Percentiles rank a stretch among this genome's conserved stretches.
phyloP scores from a whole-genome alignment of 2,329 filamentous ascomycete genomes.

The Aspergillus costaricaensis region DNA sequence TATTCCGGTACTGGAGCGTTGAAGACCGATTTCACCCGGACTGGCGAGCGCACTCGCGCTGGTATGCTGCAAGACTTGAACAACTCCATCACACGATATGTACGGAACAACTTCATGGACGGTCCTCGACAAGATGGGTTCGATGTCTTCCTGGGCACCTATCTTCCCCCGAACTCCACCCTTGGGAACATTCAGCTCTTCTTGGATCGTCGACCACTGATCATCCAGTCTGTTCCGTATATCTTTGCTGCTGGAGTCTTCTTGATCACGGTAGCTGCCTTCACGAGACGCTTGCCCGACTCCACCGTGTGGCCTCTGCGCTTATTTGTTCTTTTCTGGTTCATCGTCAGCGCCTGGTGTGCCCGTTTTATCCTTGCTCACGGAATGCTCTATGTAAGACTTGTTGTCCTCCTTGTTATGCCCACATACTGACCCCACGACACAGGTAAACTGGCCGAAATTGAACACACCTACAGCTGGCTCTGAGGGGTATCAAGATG shows the following conservation, averaged over 20 bases:
- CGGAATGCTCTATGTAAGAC: slow-evolving; percentile 90
- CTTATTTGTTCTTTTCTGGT: slow-evolving; percentile 78
- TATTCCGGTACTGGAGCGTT: slow-evolving; percentile 96
- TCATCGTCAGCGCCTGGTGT: slow-evolving; percentile 69
- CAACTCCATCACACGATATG: slow-evolving; percentile 86
- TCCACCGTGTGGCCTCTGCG: slow-evolving; percentile 78
- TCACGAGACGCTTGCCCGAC: slow-evolving; percentile 71
- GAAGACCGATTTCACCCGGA: slow-evolving; percentile 98
- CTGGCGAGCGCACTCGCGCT: slow-evolving; percentile 80
- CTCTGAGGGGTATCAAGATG: slow-evolving; percentile 84
- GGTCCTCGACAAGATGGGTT: slow-evolving; percentile 94
- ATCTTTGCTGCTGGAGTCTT: slow-evolving; percentile 83
- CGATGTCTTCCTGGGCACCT: slow-evolving; percentile 87
- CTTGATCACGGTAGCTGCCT: slow-evolving; percentile 72
- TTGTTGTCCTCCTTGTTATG: not conserved
- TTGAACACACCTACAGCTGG: slow-evolving; percentile 86
- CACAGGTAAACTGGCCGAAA: slow-evolving; percentile 95
- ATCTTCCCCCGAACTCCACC: slow-evolving; percentile 71
- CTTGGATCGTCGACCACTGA: slow-evolving; percentile 77
- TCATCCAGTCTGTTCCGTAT: slow-evolving; percentile 94
- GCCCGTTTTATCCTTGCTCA: slow-evolving; percentile 77
- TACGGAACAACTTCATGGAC: slow-evolving; percentile 91
- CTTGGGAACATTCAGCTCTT: slow-evolving; percentile 76
- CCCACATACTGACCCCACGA: slow-evolving; percentile 7
- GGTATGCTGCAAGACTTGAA: slow-evolving; percentile 84